These are phyloP conservation scores for Epichloe gansuensis DNA, from an alignment of 2,329 filamentous ascomycete species.

Conservation along the genomic window DNA sequence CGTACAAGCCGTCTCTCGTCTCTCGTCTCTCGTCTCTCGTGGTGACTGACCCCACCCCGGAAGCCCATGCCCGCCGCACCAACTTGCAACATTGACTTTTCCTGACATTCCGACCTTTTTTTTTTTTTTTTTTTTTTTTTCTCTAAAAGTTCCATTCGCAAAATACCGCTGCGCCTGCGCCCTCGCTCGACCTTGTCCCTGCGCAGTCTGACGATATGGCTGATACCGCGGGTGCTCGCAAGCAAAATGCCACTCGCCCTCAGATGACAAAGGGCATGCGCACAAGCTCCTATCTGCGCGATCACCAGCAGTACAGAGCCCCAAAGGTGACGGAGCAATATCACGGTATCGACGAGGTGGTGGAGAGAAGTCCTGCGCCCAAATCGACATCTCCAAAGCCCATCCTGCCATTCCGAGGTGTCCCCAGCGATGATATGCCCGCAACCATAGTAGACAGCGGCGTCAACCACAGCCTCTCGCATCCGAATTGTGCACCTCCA, in stretches of 20 bases:
- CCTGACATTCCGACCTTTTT: no score
- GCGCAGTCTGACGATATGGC: conserved; percentile 17
- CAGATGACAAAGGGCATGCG: conserved; percentile 35
- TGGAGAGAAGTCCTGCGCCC: conserved; percentile 39
- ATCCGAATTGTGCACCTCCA: conserved; percentile 48
- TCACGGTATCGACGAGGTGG: conserved; percentile 53
- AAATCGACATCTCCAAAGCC: conserved; percentile 27
- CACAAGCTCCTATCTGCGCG: conserved; percentile 49
- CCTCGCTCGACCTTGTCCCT: not conserved
- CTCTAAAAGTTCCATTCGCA: no score
- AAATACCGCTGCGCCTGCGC: not conserved
- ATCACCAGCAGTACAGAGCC: conserved; percentile 52
- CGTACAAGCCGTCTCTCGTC: not conserved
- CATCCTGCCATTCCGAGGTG: conserved; percentile 43
- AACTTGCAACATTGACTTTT: not conserved
- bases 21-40: no score
- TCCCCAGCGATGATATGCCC: conserved; percentile 46
- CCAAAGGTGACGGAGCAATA: conserved; percentile 41
- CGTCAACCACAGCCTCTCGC: conserved; percentile 48
- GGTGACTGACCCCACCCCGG: not conserved
- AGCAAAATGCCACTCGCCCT: conserved; percentile 28
- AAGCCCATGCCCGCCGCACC: conserved; percentile 1
- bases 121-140: no score
- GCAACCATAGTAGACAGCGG: conserved; percentile 51
- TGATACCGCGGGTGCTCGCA: conserved; percentile 19